Conservation (phyloP, 140 eudicot species). For the Cichorium intybus region DNA sequence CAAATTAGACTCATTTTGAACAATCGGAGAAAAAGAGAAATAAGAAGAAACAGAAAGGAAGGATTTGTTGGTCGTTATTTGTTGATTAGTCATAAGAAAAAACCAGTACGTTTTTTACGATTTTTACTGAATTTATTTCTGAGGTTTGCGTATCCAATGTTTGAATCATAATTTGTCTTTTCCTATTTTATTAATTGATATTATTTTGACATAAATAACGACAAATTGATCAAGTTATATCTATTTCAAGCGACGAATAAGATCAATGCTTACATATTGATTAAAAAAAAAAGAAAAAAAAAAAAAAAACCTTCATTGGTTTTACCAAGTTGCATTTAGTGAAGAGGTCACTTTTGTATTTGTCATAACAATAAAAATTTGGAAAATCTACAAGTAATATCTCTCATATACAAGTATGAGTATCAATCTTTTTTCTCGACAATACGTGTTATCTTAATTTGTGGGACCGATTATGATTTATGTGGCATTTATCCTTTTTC, state of each 20-base stretch:
- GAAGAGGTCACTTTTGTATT: no score
- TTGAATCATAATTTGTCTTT: constrained; percentile 1
- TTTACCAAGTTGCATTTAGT: no score
- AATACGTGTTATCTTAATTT: no score
- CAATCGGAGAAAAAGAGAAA: neutral
- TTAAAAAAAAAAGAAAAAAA: no score
- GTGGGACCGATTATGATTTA: no score
- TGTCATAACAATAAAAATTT: no score
- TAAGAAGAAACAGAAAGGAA: neutral
- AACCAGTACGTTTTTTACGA: neutral
- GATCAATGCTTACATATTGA: neutral
- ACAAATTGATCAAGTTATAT: neutral
- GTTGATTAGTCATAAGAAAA: neutral
- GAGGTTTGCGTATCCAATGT: neutral
- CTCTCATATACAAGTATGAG: no score
- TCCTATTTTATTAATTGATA: neutral
- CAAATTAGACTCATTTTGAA: neutral
- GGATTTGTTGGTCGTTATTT: neutral
- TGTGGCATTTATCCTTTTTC: no score
- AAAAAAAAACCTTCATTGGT: no score
- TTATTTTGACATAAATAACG: neutral
- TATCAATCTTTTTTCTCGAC: no score
- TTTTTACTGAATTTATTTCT: neutral
- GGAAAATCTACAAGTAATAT: no score
- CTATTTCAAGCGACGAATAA: neutral